Percentiles rank a stretch among this genome's conserved stretches.
phyloP scores from a whole-genome alignment of 225 moss, liverwort and hornwort species.

The Straminergon stramineum region DNA sequence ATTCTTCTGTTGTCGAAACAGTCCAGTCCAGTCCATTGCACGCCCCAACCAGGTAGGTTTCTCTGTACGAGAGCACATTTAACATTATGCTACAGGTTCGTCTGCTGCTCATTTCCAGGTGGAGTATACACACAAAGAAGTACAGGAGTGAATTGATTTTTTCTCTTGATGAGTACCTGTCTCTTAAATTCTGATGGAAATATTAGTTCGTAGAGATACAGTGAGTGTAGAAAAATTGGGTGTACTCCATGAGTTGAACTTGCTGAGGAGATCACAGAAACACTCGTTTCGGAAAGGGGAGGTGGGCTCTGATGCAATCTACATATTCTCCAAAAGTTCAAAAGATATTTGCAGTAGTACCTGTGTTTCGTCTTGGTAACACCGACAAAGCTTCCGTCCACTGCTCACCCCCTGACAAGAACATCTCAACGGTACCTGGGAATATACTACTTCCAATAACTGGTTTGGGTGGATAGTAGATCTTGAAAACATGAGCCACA shows the following conservation, averaged over 20 bases:
- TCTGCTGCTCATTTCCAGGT: no score
- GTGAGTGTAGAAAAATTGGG: no score
- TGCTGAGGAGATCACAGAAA: no score
- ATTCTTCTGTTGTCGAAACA: not conserved
- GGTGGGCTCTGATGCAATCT: not conserved
- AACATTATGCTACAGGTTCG: not conserved
- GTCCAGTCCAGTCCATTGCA: not conserved
- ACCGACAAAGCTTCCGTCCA: not conserved
- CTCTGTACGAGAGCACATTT: not conserved
- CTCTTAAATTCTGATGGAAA: not conserved
- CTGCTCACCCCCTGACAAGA: not conserved
- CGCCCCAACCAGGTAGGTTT: not conserved
- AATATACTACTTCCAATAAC: constrained; percentile 6
- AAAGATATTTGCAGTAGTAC: not conserved
- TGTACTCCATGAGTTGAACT: not conserved
- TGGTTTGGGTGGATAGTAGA: not conserved
- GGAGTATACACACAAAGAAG: not conserved
- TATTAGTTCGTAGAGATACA: not conserved
- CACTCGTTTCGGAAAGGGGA: not conserved
- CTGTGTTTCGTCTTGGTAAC: not conserved
- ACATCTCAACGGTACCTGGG: constrained; percentile 1
- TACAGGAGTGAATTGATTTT: no score
- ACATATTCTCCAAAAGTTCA: not conserved
- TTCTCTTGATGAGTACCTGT: not conserved
- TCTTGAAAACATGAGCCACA: not conserved